These are phyloP conservation scores for Solanum chilense DNA, from an alignment of 257 asterid species.

Conservation along the genomic window DNA sequence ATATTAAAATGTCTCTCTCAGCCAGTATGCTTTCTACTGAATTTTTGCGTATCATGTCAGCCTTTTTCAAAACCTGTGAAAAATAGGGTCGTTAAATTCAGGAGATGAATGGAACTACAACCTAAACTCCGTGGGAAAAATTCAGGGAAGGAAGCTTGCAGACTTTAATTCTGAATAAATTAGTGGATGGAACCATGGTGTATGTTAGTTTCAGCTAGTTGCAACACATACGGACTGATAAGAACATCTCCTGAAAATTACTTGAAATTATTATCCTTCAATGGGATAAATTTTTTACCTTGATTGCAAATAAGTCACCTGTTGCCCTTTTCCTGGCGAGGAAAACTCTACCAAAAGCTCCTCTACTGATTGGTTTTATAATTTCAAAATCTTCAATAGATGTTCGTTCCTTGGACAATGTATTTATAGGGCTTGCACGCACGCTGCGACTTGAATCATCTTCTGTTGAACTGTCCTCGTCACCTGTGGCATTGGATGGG, in stretches of 20 bases:
- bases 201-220: not conserved
- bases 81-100: not conserved
- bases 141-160: not conserved
- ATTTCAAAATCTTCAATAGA: constrained; percentile 98
- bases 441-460: constrained; percentile 77
- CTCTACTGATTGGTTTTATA: constrained; percentile 96
- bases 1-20: constrained; percentile 90
- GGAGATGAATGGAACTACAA: not conserved
- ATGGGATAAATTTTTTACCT: constrained; percentile 37
- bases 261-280: not conserved
- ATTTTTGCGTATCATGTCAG: constrained; percentile 94
- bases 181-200: not conserved
- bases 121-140: not conserved
- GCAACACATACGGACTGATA: not conserved
- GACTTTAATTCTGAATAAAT: not conserved
- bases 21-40: constrained; percentile 96
- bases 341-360: constrained; percentile 96
- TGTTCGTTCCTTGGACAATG: constrained; percentile 79
- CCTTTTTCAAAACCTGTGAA: constrained; percentile 83
- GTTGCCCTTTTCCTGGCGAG: constrained; percentile 92
- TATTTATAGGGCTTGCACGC: constrained; percentile 89
- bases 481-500: constrained; percentile 26
- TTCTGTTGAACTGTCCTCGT: constrained; percentile 66
- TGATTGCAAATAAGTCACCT: constrained; percentile 94
- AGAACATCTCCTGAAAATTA: not conserved